Conservation (phyloP, 441 rosid species). For the Raphanus hybrid region DNA sequence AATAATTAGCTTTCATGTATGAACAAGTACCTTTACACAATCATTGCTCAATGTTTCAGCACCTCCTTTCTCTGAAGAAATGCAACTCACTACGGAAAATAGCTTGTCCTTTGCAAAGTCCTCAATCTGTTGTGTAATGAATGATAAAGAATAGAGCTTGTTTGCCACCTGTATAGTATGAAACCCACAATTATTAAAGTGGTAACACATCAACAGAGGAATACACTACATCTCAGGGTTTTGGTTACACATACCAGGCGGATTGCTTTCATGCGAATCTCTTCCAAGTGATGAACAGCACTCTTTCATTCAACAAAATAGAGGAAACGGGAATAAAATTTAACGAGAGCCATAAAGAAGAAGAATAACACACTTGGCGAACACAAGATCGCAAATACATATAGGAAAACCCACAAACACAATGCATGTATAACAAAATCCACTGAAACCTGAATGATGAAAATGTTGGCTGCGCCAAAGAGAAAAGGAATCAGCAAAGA, state of each 20-base stretch:
- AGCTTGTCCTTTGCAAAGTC: slow-evolving; percentile 81
- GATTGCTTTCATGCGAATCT: slow-evolving; percentile 98
- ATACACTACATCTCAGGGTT: slow-evolving; percentile 38
- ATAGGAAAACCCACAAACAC: slow-evolving; percentile 16
- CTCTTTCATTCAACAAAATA: slow-evolving; percentile 58
- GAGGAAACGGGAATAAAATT: slow-evolving; percentile 27
- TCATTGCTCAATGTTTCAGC: slow-evolving; percentile 56
- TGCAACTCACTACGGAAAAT: slow-evolving; percentile 58
- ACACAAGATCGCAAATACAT: slow-evolving; percentile 2
- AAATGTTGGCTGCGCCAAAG: slow-evolving; percentile 9
- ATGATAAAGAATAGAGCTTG: slow-evolving; percentile 84
- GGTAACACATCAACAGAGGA: slow-evolving; percentile 28
- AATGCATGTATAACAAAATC: neutral
- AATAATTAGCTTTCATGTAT: slow-evolving; percentile 9
- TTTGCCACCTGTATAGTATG: slow-evolving; percentile 84
- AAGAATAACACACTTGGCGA: slow-evolving; percentile 13
- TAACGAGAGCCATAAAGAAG: slow-evolving; percentile 21
- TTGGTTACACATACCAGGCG: slow-evolving; percentile 72
- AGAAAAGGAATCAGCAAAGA: slow-evolving; percentile 22
- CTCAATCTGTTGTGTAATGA: slow-evolving; percentile 84
- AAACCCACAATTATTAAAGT: slow-evolving; percentile 36
- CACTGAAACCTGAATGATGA: slow-evolving; percentile 13
- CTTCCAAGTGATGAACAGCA: slow-evolving; percentile 95
- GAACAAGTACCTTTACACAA: slow-evolving; percentile 59
- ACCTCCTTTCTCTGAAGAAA: slow-evolving; percentile 51